Evolutionary conservation across 768 basidiomycete species (phyloP).

Genomic region (Sarcodon aspratus): DNA sequence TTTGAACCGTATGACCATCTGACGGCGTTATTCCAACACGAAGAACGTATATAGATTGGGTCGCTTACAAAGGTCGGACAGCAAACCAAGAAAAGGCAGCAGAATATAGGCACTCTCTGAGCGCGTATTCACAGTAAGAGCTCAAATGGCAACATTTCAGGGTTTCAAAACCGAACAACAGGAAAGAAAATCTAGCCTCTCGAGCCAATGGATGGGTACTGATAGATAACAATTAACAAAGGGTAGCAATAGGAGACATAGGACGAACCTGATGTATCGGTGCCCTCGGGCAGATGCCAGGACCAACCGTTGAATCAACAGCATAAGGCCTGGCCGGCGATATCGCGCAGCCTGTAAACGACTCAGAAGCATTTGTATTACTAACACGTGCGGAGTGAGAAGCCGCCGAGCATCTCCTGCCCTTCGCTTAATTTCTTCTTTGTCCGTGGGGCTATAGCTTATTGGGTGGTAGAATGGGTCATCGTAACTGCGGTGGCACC

Average conservation of each 20-base stretch:
- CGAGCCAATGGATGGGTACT: conserved; percentile 91
- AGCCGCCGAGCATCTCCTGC: conserved; percentile 59
- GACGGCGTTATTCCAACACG: neutral
- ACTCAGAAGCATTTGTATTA: conserved; percentile 84
- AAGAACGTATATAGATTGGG: neutral
- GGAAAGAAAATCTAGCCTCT: conserved; percentile 81
- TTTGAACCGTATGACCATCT: conserved; percentile 98
- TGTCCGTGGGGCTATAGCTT: conserved; percentile 85
- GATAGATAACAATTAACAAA: neutral
- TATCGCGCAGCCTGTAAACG: conserved; percentile 92
- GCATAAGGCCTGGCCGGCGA: conserved; percentile 72
- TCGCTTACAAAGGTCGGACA: conserved; percentile 78
- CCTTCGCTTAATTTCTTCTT: conserved; percentile 67
- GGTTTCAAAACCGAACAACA: conserved; percentile 89
- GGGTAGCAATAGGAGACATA: neutral
- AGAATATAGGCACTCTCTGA: conserved; percentile 67
- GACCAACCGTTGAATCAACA: conserved; percentile 76
- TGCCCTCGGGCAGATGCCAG: conserved; percentile 66
- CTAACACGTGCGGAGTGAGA: conserved; percentile 71
- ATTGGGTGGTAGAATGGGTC: conserved; percentile 85
- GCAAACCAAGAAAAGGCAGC: conserved; percentile 89
- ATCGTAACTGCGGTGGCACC: conserved; percentile 47
- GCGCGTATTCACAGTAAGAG: conserved; percentile 60
- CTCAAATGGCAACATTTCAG: conserved; percentile 84
- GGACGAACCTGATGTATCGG: conserved; percentile 58